Base-by-base conservation (phyloP, 1,284 basidiomycete genomes). In the Sparassis latifolia region DNA sequence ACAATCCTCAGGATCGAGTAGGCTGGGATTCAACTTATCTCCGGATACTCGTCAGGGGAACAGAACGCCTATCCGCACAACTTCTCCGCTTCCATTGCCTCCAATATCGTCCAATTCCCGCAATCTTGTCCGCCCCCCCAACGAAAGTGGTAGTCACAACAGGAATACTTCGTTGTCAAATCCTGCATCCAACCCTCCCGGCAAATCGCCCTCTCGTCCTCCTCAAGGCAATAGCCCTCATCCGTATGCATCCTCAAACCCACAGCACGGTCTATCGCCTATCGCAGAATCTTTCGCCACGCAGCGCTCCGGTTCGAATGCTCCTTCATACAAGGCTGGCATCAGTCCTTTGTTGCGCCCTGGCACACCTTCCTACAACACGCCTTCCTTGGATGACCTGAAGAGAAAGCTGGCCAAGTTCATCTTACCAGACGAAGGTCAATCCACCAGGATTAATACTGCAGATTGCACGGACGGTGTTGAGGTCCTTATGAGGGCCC, bases 391-490 rank as follows among this genome's bases (percentile, higher is more conserved):
- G 28, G 88, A 92, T 52, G 89, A 93, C 57, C 72, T 94, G 45
- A 76, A 86, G 43, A 76, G 85, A 46, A 89, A 89, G 64, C 71
- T 92, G 10, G 84, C 97, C 62, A 96, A 92, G 66, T 95, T 97
- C 64, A 75, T 84, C 42, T 75, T 92, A 47, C 83, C 85, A 2
- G 92, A 92, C 27, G 88, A 90, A 69, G 82, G 69, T 29, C 78
- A 85, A 48, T 84, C 86, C 28, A 79, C 79, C 42, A 88, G 86
- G 0, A 81, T 97, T 53, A 86, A 94, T 62, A 84, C 92, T 9
- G 78, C 82, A 2, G 82, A 86, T 44, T 93, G 89, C 60, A 74
- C 75, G 1, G 84, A 84, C 37, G 92, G 91, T 3, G 77, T 87
- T 1, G 92, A 97, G 59, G 80, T 97, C 1, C 74, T 97, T 45